Evolutionary conservation across 1,284 basidiomycete species (phyloP).

Genomic region (Mycena sp.): DNA sequence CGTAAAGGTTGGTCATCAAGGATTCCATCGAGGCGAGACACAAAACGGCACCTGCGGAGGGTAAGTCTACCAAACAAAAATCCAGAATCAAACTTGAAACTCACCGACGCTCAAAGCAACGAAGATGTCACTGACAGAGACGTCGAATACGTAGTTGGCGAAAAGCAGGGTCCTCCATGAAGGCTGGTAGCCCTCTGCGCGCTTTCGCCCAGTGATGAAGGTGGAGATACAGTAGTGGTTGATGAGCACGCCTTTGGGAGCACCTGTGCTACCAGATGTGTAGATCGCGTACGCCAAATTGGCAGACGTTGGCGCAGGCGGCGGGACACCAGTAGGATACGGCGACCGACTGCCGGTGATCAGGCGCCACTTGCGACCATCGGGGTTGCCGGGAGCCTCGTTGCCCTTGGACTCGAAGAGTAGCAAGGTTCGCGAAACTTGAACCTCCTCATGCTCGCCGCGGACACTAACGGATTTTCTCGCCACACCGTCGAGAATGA

Average conservation of each 20-base stretch:
- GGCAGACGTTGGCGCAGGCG: not conserved
- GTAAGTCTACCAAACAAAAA: not conserved
- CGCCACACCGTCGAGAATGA: not conserved
- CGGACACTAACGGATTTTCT: not conserved
- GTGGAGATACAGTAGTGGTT: constrained; percentile 25
- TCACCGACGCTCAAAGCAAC: constrained; percentile 13
- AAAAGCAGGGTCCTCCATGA: constrained; percentile 27
- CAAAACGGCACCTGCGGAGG: not conserved
- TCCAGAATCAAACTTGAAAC: not conserved
- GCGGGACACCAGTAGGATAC: not conserved
- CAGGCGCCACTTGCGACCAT: not conserved
- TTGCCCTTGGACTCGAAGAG: not conserved
- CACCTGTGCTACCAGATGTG: constrained; percentile 27
- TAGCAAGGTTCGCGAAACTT: not conserved
- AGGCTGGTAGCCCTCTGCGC: constrained; percentile 6
- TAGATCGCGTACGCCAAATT: constrained; percentile 3
- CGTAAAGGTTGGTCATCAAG: constrained; percentile 12
- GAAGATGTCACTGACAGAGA: constrained; percentile 29
- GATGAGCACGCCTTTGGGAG: constrained; percentile 30
- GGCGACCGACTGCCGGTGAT: not conserved
- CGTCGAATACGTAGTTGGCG: constrained; percentile 25
- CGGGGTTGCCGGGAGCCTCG: not conserved
- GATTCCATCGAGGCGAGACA: constrained; percentile 14
- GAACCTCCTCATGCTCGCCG: not conserved
- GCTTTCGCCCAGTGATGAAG: constrained; percentile 12